These are phyloP conservation scores for Podochytrium sp. DNA, from an alignment of 192 early-diverging fungal genomes.

Conservation along the genomic window DNA sequence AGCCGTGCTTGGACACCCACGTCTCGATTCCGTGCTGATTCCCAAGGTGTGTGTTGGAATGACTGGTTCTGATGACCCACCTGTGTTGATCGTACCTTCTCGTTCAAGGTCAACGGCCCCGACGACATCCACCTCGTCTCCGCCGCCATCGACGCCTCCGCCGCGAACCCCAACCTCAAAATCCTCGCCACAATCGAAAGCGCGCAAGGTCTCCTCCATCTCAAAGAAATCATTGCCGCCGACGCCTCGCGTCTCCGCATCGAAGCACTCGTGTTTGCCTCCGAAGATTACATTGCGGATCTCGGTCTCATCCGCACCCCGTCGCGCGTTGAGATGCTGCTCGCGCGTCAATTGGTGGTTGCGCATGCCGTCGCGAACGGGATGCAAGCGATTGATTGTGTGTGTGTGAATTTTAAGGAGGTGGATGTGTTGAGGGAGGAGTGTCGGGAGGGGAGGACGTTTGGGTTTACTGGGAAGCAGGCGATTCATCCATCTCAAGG, in stretches of 20 bases:
- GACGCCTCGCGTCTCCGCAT: constrained; percentile 67
- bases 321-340: constrained; percentile 74
- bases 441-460: constrained; percentile 80
- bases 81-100: too few relatives aligned
- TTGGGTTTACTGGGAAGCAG: constrained; percentile 97
- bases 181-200: constrained; percentile 91
- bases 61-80: too few relatives aligned
- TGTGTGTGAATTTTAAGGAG: constrained; percentile 87
- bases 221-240: constrained; percentile 71
- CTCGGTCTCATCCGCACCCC: constrained; percentile 78
- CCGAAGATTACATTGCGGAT: constrained; percentile 97
- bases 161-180: constrained; percentile 58
- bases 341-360: constrained; percentile 77
- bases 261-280: constrained; percentile 81
- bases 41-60: too few relatives aligned
- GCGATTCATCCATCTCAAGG: constrained; percentile 89
- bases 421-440: constrained; percentile 73
- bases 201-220: constrained; percentile 82
- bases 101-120: too few relatives aligned
- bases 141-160: constrained; percentile 72
- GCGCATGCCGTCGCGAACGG: constrained; percentile 82
- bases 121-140: constrained; percentile 78
- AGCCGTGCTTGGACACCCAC: constrained; percentile 61
- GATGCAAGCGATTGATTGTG: constrained; percentile 92
- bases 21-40: constrained; percentile 77